Evolutionary conservation across 768 basidiomycete genomes (phyloP).

Genomic region (Pleurotus eryngii): DNA sequence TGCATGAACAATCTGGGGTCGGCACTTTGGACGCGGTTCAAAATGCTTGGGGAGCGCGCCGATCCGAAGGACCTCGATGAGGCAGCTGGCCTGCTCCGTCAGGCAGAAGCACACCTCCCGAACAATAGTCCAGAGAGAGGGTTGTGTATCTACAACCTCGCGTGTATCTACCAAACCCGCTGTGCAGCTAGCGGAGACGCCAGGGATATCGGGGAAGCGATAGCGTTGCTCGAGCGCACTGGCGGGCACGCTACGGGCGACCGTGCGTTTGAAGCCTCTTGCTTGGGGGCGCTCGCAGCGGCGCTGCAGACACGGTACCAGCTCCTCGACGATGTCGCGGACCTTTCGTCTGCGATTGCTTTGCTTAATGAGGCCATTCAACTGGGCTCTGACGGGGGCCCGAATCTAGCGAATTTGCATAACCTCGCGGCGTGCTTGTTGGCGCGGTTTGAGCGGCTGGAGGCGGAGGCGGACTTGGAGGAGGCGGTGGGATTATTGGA

Average conservation of each 20-base stretch:
- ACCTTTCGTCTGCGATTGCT: constrained; percentile 2
- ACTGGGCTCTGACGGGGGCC: neutral
- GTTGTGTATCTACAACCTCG: neutral
- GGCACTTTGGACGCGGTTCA: neutral
- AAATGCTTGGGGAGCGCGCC: neutral
- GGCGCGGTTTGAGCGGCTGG: constrained; percentile 4
- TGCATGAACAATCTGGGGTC: neutral
- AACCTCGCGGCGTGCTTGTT: constrained; percentile 3
- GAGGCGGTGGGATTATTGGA: neutral
- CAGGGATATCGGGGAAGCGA: neutral
- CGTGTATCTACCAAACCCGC: neutral
- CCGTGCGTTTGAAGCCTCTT: neutral
- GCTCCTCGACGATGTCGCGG: neutral
- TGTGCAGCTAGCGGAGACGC: neutral
- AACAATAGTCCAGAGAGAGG: neutral
- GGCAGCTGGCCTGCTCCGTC: neutral
- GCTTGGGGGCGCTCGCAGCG: neutral
- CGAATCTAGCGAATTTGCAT: neutral
- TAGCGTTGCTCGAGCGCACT: neutral
- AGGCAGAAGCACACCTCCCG: neutral
- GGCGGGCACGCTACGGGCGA: neutral
- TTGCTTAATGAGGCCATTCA: neutral
- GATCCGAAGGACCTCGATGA: neutral
- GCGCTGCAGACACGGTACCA: neutral
- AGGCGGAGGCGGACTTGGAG: constrained; percentile 1